Evolutionary conservation across 1,284 basidiomycete genomes (phyloP), one percentile per base, ranked within the genome.

Genomic region (Malassezia arunalokei): DNA sequence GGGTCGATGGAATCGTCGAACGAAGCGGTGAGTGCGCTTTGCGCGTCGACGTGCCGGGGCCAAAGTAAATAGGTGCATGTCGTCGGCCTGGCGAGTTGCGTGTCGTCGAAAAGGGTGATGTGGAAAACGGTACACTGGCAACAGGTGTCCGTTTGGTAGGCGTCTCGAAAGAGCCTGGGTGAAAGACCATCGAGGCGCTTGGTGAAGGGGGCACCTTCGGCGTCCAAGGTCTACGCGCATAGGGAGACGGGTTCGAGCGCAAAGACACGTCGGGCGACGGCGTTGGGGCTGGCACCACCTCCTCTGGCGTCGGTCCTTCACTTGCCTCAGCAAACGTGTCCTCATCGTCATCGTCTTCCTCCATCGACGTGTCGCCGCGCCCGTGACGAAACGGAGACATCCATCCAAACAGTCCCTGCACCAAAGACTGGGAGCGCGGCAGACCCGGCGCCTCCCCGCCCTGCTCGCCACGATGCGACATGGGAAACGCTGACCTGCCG

Each of bases 61-160:
- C 53, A 24, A 55, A 50, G 28, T 55, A 55, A 27, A 55, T 50
- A 5, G 53, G 53, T 5, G 44, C 48, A 38, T 55, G 53, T 27
- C 27, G 32, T 1, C 53, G 53, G 11, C 53, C 53, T 5, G 47
- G 39, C 31, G 47, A 35, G n/a, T 30, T 14, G 20, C 43, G 8
- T 7, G 35, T 30, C 12, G 20, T 15, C 0, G 52, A 35, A 14
- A 54, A 40, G 12, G 47, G 52, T 31, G 52, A 54, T 6, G 42
- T 33, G 7, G 51, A 24, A 43, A 20, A 24, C 24, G 27, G 39
- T 7, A 39, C 29, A 6, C n/a, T 31, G 32, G 9, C 39, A 24
- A 24, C 20, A 4, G 20, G 20, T 17, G 29, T 15, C 17, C 44
- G 42, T 27, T 40, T 37, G 8, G 47, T 40, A 3, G 52, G 52